A percentile compares a stretch with the other conserved stretches of the same genome.
Evolutionary conservation across 2,329 filamentous ascomycete genomes (phyloP).

Genomic region (Sporothrix pallida): DNA sequence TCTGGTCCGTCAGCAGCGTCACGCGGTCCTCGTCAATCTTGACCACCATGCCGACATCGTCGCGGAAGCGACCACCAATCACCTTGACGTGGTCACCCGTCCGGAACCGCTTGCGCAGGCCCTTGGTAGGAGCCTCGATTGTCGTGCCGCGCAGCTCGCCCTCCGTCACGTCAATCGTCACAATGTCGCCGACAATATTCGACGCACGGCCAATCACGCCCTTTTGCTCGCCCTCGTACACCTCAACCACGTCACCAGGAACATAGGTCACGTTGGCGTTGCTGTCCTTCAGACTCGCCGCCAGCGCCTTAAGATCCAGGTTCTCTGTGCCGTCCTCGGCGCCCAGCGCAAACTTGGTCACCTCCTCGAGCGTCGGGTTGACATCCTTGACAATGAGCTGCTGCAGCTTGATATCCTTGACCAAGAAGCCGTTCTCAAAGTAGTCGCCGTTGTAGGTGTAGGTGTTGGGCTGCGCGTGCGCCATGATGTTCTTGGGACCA

Average conservation of each 20-base stretch:
- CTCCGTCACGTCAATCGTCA: slow-evolving; percentile 83
- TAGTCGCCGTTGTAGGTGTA: slow-evolving; percentile 88
- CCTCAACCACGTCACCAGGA: slow-evolving; percentile 93
- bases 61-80: slow-evolving; percentile 90
- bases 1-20: slow-evolving; percentile 90
- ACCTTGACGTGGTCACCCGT: slow-evolving; percentile 98
- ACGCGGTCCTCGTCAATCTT: slow-evolving; percentile 91
- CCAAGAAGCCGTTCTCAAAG: slow-evolving; percentile 89
- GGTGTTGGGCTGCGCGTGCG: slow-evolving; percentile 76
- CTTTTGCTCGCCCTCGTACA: slow-evolving; percentile 93
- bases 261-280: slow-evolving; percentile 83
- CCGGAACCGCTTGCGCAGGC: slow-evolving; percentile 88
- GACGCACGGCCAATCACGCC: slow-evolving; percentile 86
- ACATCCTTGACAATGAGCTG: slow-evolving; percentile 85
- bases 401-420: slow-evolving; percentile 92
- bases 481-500: slow-evolving; percentile 67
- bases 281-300: slow-evolving; percentile 85
- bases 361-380: slow-evolving; percentile 90
- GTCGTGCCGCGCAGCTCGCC: slow-evolving; percentile 81
- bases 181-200: slow-evolving; percentile 88
- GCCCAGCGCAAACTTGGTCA: slow-evolving; percentile 89
- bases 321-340: slow-evolving; percentile 93
- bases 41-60: slow-evolving; percentile 97
- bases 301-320: slow-evolving; percentile 87
- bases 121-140: slow-evolving; percentile 91